Percentiles rank a stretch among this genome's conserved stretches.
phyloP scores from a whole-genome alignment of 192 early-diverging fungal genomes.

The Entomortierella parvispora region DNA sequence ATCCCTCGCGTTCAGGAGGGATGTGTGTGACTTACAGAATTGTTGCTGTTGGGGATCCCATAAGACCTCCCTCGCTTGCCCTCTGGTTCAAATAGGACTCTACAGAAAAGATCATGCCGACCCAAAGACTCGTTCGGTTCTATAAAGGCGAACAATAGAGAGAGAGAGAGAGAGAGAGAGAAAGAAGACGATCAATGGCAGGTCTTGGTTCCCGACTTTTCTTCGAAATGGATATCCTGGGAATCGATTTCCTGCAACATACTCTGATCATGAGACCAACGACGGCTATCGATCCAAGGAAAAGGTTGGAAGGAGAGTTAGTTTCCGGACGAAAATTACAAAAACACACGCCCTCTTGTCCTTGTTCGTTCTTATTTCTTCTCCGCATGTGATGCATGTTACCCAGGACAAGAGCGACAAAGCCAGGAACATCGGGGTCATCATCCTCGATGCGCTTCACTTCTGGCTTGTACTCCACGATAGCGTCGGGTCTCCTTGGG shows the following conservation, averaged over 20 bases:
- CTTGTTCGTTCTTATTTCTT: too few species aligned
- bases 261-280: conserved; percentile 34
- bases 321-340: too few species aligned
- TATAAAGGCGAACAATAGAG: too few species aligned
- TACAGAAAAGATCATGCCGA: conserved; percentile 42
- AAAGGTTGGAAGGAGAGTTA: background rate
- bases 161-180: too few species aligned
- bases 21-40: conserved; percentile 30
- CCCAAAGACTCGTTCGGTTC: conserved; percentile 40
- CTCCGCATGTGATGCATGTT: too few species aligned
- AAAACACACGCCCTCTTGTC: too few species aligned
- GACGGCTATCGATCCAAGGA: conserved; percentile 8
- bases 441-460: conserved; percentile 49
- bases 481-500: conserved; percentile 31
- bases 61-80: conserved; percentile 40
- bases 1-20: too few species aligned
- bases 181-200: too few species aligned
- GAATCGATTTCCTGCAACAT: background rate
- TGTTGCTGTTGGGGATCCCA: conserved; percentile 39
- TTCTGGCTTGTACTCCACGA: conserved; percentile 49
- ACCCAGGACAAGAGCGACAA: conserved; percentile 35
- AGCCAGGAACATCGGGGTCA: conserved; percentile 47
- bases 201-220: too few species aligned
- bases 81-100: conserved; percentile 48
- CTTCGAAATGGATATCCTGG: too few species aligned